These are phyloP conservation scores for Aquilaria sinensis DNA, from an alignment of 345 rosid genomes.

Conservation along the genomic window DNA sequence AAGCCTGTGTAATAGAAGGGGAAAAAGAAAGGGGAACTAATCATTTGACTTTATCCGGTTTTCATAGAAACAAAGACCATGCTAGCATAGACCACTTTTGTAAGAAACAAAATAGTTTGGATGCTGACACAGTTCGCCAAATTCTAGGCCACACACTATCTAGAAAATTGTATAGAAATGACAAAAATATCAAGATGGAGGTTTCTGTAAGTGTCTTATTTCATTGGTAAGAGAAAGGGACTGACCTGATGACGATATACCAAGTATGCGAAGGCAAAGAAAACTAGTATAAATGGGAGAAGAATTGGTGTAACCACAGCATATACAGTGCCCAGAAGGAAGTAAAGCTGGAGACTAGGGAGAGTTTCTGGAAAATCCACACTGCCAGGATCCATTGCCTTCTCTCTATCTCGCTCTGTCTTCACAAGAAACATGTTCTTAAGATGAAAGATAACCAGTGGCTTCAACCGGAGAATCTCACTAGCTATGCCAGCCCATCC, in stretches of 20 bases:
- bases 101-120: too few species aligned
- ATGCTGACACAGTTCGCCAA: too few species aligned
- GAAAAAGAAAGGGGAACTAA: too few species aligned
- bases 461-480: slow-evolving; percentile 88
- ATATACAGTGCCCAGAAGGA: slow-evolving; percentile 91
- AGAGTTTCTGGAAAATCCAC: slow-evolving; percentile 83
- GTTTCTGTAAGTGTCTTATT: too few species aligned
- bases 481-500: slow-evolving; percentile 99
- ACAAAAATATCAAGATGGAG: too few species aligned
- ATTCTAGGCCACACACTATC: too few species aligned
- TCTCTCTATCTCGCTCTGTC: slow-evolving; percentile 76
- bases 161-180: too few species aligned
- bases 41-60: too few species aligned
- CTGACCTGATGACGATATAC: slow-evolving; percentile 97
- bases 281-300: slow-evolving; percentile 83
- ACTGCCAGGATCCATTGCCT: slow-evolving; percentile 83
- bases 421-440: slow-evolving; percentile 90
- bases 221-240: not conserved
- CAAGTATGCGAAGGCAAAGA: slow-evolving; percentile 90
- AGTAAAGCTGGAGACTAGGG: slow-evolving; percentile 88
- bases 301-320: slow-evolving; percentile 91
- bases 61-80: too few species aligned
- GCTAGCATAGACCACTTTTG: too few species aligned
- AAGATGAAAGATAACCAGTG: slow-evolving; percentile 77
- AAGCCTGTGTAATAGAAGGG: too few species aligned